Evolutionary conservation across 2,329 filamentous ascomycete genomes (phyloP).

Genomic region (Magnaporthiopsis rhizophila): DNA sequence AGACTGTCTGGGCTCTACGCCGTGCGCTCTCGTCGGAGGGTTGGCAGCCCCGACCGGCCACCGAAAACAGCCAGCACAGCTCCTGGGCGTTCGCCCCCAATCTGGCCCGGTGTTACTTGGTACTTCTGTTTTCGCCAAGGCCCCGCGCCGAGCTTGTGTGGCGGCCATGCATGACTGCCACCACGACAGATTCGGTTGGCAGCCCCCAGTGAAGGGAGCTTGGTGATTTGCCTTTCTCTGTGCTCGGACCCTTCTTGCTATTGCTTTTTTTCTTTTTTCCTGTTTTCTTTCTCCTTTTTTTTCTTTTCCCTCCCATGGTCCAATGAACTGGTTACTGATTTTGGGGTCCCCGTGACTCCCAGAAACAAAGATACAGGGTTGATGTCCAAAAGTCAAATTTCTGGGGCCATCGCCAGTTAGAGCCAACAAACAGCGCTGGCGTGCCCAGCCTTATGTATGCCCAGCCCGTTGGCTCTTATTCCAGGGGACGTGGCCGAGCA

Average conservation of each 20-base stretch:
- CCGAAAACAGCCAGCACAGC: not conserved
- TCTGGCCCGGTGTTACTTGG: not conserved
- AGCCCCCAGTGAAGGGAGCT: not conserved
- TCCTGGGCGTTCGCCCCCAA: too few relatives aligned
- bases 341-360: too few relatives aligned
- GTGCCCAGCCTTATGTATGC: too few relatives aligned
- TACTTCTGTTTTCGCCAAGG: not conserved
- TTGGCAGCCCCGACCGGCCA: not conserved
- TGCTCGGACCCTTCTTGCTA: conserved; percentile 7
- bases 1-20: not conserved
- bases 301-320: too few relatives aligned
- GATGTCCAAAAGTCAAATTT: too few relatives aligned
- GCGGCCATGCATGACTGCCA: conserved; percentile 10
- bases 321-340: too few relatives aligned
- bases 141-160: conserved; percentile 16
- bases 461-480: not conserved
- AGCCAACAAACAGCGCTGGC: too few relatives aligned
- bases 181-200: not conserved
- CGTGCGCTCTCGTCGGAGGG: not conserved
- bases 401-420: too few relatives aligned
- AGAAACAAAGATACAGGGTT: not conserved
- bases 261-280: not conserved
- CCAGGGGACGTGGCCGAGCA: not conserved
- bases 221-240: conserved; percentile 11
- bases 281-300: too few relatives aligned